Evolutionary conservation across 2,329 filamentous ascomycete genomes (phyloP), one percentile per base, ranked within the genome.

Genomic region (Trichophyton equinum): DNA sequence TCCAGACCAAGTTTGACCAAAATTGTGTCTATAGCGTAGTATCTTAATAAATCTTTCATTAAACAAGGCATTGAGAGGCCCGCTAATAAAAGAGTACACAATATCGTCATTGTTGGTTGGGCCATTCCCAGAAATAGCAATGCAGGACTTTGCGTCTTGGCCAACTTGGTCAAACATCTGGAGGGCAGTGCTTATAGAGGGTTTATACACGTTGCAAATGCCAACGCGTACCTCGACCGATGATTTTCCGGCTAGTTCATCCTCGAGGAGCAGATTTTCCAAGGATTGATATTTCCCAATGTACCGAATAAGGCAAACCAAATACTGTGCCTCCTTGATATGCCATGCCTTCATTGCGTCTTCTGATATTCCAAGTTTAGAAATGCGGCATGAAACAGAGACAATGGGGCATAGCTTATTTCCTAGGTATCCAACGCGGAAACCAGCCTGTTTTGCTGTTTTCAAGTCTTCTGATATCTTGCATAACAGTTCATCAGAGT

Each of bases 331-430:
- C 0, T 78, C 73, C 13, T 81, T 73, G 9, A 96, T 71, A 62
- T 86, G 81, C 91, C 91, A 96, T 1, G 90, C 88, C 67, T 86
- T 80, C 72, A 89, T 81, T 0, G 84, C 85, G 68, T 91, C 88
- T 42, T 86, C 80, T 0, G 88, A 86, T 11, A 96, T 82, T 0
- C 82, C 84, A 1, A 96, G 80, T 66, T 87, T 87, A 3, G 80
- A 76, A 33, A 88, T 81, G 3, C 83, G 84, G 33, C 88, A 81
- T 0, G 90, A 89, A 1, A 94, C 72, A 3, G 83, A 84, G 18
- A 94, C 71, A 59, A 78, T 64, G 2, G 81, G 76, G 62, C 75
- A 79, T 9, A 75, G 74, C 18, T 84, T 74, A 18, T 79, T 76
- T 11, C 78, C 79, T 9, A 87, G 70, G 36, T 85, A 76, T 1